Conservation (phyloP, 768 basidiomycete genomes). For the Rhodotorula toruloides region DNA sequence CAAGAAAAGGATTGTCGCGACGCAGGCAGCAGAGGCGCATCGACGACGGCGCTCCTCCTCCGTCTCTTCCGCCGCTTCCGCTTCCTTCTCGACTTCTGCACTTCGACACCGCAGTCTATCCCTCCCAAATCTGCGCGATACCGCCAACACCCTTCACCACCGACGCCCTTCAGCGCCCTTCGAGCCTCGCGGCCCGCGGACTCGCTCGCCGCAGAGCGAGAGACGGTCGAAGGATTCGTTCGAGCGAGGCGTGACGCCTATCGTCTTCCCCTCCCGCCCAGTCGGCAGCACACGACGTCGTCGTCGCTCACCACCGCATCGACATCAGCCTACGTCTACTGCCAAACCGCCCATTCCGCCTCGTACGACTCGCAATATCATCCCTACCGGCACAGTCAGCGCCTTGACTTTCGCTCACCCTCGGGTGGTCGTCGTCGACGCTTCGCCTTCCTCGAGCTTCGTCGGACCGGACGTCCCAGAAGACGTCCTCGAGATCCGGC, state of each 20-base stretch:
- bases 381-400: background rate
- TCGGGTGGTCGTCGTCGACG: background rate
- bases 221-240: background rate
- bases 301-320: background rate
- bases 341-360: background rate
- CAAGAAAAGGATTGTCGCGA: too few relatives aligned
- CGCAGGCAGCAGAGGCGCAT: too few relatives aligned
- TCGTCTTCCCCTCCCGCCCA: slow-evolving; percentile 1
- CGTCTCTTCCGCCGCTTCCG: slow-evolving; percentile 50
- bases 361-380: background rate
- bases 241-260: background rate
- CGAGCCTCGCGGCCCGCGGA: slow-evolving; percentile 14
- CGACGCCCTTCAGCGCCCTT: slow-evolving; percentile 18
- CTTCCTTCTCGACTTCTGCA: slow-evolving; percentile 40
- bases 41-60: slow-evolving; percentile 62
- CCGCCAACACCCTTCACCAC: background rate
- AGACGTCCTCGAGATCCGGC: background rate
- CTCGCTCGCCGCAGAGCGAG: background rate
- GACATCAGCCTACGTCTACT: too few relatives aligned
- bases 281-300: too few relatives aligned
- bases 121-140: slow-evolving; percentile 15
- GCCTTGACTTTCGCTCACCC: background rate
- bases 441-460: background rate
- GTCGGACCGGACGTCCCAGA: background rate
- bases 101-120: slow-evolving; percentile 39